Evolutionary conservation across 768 basidiomycete genomes (phyloP), one percentile per base, ranked within the genome.

Genomic region (Phanerodontia chrysosporium): DNA sequence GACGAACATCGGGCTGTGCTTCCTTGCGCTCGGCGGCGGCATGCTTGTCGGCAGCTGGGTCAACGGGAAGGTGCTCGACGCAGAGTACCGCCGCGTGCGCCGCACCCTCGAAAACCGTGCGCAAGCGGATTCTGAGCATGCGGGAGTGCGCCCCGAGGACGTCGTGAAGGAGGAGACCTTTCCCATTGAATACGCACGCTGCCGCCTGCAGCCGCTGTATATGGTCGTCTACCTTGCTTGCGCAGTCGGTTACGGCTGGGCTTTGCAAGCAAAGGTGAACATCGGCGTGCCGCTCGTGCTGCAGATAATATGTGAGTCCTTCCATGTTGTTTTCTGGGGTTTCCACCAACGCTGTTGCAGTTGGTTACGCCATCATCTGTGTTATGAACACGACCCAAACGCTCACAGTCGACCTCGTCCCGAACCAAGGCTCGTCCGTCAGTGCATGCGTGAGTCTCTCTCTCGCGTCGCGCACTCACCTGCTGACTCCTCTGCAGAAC

Each of bases 1-100:
- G 60, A 83, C 84, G 3, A 77, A 81, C 24, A 78, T 90, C 29
- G 92, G 92, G 2, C 72, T 95, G 4, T 92, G 89, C 69, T 95
- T 86, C 73, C 73, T 94, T 55, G 82, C 85, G 1, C 80, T 87
- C 53, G 92, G 91, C 1, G 80, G 83, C 16, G 93, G 92, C 0
- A 84, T 85, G 73, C 70, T 83, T 8, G 49, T 85, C 13, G 86
- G 90, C 13, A 79, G 83, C n/a, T 67, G 76, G n/a, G 24, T 77
- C 0, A 83, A 77, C 22, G 92, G 92, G 2, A 80, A 75, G 57
- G 66, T 89, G 10, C 69, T 92, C 9, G 87, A 95, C 63, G 73
- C 74, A 62, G 84, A 90, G 61, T 95, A 86, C 24, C 22, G 46
- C 24, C 22, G 46, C 10, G 46, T 48, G 10, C 46, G 27, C 6